Conservation (phyloP, 1,139 yeast species). For the Tardiomyces digboiensis region DNA sequence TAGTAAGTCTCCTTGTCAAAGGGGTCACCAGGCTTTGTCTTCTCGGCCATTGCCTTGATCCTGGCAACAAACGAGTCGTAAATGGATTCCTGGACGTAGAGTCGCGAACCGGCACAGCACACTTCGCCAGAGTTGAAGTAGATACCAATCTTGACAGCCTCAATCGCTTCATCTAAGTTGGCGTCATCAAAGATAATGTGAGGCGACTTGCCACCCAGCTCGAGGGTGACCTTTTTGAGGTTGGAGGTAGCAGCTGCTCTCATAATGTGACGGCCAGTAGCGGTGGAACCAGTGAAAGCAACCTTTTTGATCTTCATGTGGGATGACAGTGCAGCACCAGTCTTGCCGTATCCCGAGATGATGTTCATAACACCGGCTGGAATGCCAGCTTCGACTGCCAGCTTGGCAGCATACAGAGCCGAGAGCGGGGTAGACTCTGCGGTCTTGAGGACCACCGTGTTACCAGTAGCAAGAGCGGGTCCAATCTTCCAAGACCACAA, state of each 20-base stretch:
- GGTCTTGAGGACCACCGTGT: conserved; percentile 68
- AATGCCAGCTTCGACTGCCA: conserved; percentile 59
- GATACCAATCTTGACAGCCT: conserved; percentile 44
- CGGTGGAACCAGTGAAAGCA: conserved; percentile 83
- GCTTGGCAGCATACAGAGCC: conserved; percentile 53
- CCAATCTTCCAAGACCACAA: conserved; percentile 85
- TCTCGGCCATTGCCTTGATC: conserved; percentile 42
- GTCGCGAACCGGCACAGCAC: conserved; percentile 76
- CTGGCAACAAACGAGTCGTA: conserved; percentile 52
- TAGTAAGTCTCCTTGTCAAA: conserved; percentile 62
- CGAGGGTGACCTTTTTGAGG: conserved; percentile 67
- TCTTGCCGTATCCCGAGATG: conserved; percentile 69
- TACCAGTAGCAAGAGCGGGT: conserved; percentile 78
- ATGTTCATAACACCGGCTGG: conserved; percentile 77
- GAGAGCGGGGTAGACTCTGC: conserved; percentile 82
- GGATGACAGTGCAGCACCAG: conserved; percentile 64
- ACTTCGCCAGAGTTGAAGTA: conserved; percentile 78
- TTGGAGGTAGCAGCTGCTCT: conserved; percentile 54
- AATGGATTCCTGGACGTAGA: conserved; percentile 61
- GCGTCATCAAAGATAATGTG: conserved; percentile 65
- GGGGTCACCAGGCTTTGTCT: conserved; percentile 55
- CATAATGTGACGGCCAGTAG: conserved; percentile 71
- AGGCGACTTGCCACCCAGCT: conserved; percentile 78
- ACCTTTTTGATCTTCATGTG: conserved; percentile 66
- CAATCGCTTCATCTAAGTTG: conserved; percentile 45